Evolutionary conservation across 768 basidiomycete genomes (phyloP).

Genomic region (Boletus sp.): DNA sequence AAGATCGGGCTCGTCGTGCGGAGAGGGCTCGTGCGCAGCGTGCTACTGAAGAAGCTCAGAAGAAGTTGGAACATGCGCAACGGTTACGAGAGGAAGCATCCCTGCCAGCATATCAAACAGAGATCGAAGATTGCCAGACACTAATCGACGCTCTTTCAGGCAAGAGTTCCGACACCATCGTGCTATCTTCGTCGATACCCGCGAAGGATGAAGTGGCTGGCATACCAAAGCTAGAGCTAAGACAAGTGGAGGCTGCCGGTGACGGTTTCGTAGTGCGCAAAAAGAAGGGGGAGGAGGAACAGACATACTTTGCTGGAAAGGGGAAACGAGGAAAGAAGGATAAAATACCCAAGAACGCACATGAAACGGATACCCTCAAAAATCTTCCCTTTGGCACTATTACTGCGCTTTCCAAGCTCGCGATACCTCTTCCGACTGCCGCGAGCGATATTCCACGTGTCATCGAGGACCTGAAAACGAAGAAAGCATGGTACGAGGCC

Average conservation of each 20-base stretch:
- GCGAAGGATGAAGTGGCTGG: slow-evolving; percentile 50
- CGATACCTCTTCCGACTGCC: slow-evolving; percentile 86
- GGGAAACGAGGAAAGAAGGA: slow-evolving; percentile 62
- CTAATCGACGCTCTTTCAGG: slow-evolving; percentile 84
- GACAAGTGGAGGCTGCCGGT: slow-evolving; percentile 71
- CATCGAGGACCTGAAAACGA: slow-evolving; percentile 86
- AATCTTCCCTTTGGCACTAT: slow-evolving; percentile 86
- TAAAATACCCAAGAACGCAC: slow-evolving; percentile 38
- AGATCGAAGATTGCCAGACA: slow-evolving; percentile 96
- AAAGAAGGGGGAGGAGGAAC: slow-evolving; percentile 91
- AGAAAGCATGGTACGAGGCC: slow-evolving; percentile 93
- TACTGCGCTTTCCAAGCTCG: slow-evolving; percentile 79
- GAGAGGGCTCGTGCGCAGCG: slow-evolving; percentile 76
- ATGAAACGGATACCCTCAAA: slow-evolving; percentile 38
- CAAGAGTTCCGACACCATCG: slow-evolving; percentile 48
- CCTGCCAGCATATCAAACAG: slow-evolving; percentile 82
- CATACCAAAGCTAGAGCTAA: slow-evolving; percentile 78
- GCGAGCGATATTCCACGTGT: slow-evolving; percentile 76
- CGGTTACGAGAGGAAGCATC: slow-evolving; percentile 89
- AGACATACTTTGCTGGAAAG: slow-evolving; percentile 78
- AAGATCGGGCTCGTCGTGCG: slow-evolving; percentile 82
- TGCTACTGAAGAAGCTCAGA: slow-evolving; percentile 72
- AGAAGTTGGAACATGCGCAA: slow-evolving; percentile 75
- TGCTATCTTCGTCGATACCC: slow-evolving; percentile 39
- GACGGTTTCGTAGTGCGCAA: slow-evolving; percentile 76